These are phyloP conservation scores for Ophiostoma novo-ulmi DNA, from an alignment of 2,329 filamentous ascomycete species.

Conservation along the genomic window DNA sequence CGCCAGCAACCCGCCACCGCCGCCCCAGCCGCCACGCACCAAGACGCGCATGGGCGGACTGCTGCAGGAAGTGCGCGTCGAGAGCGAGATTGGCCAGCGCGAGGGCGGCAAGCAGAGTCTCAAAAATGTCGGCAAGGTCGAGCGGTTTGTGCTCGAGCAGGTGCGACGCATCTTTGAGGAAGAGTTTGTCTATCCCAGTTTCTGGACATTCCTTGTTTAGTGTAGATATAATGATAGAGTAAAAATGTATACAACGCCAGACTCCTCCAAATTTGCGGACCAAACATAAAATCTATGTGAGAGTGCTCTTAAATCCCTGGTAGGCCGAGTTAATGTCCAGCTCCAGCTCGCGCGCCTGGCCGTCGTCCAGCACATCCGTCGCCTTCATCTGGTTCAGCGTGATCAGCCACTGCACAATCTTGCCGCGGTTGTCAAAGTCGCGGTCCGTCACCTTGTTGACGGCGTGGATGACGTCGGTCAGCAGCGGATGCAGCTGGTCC, in stretches of 20 bases:
- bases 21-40: constrained; percentile 16
- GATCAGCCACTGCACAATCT: constrained; percentile 98
- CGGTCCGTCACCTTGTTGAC: constrained; percentile 95
- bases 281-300: constrained; percentile 43
- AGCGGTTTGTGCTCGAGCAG: constrained; percentile 94
- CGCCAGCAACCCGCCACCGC: constrained; percentile 15
- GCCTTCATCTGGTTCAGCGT: constrained; percentile 97
- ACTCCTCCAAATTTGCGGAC: not conserved
- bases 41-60: constrained; percentile 59
- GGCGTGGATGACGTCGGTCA: constrained; percentile 93
- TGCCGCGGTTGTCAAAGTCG: constrained; percentile 91
- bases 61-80: constrained; percentile 87
- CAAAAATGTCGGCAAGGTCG: constrained; percentile 98
- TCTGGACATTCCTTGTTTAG: constrained; percentile 92
- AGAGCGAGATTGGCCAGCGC: constrained; percentile 93
- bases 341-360: constrained; percentile 82
- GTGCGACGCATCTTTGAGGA: constrained; percentile 97
- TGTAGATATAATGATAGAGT: not conserved
- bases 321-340: constrained; percentile 94
- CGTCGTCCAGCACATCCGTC: constrained; percentile 80
- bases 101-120: constrained; percentile 89
- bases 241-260: not conserved
- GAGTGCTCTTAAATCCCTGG: constrained; percentile 80
- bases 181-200: constrained; percentile 96
- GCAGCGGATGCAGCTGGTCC: constrained; percentile 88